These are phyloP conservation scores for Ustilago lituana DNA, from an alignment of 1,284 basidiomycete genomes.

Conservation along the genomic window DNA sequence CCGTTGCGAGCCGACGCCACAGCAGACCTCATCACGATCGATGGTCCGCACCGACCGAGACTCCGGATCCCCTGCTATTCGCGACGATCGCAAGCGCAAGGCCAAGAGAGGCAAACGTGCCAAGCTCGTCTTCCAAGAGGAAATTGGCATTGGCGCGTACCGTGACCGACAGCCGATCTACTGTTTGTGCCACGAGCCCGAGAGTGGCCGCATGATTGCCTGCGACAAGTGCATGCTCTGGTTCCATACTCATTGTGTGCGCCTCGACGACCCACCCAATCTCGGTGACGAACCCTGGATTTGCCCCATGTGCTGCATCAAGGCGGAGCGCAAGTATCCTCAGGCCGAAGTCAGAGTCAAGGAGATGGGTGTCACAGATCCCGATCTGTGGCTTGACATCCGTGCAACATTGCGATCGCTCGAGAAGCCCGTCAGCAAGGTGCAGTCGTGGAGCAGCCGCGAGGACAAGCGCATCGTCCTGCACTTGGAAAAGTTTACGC, in stretches of 20 bases:
- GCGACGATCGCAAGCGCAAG: conserved; percentile 47
- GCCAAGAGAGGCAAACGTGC: conserved; percentile 62
- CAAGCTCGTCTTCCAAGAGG: conserved; percentile 64
- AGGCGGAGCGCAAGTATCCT: conserved; percentile 62
- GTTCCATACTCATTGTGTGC: conserved; percentile 65
- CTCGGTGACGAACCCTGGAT: conserved; percentile 57
- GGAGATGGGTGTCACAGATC: conserved; percentile 51
- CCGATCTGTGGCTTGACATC: conserved; percentile 62
- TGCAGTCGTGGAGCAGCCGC: conserved; percentile 54
- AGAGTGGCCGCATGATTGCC: conserved; percentile 63
- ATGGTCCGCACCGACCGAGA: conserved; percentile 17
- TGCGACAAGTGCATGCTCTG: conserved; percentile 66
- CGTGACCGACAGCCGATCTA: conserved; percentile 52
- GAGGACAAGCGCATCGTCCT: conserved; percentile 57
- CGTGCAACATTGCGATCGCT: conserved; percentile 61
- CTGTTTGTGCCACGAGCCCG: conserved; percentile 63
- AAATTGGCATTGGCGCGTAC: conserved; percentile 49
- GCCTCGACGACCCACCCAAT: conserved; percentile 52
- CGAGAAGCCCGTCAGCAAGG: conserved; percentile 57
- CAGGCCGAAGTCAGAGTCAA: conserved; percentile 63
- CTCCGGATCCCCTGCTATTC: conserved; percentile 30
- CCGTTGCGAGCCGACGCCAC: conserved; percentile 3
- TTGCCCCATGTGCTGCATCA: conserved; percentile 67
- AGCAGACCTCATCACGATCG: conserved; percentile 13
- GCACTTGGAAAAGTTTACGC: conserved; percentile 62